A percentile compares a stretch with the other conserved stretches of the same genome.
Conservation (phyloP, 2,329 filamentous ascomycete genomes). For the Acrocalymma vagum region DNA sequence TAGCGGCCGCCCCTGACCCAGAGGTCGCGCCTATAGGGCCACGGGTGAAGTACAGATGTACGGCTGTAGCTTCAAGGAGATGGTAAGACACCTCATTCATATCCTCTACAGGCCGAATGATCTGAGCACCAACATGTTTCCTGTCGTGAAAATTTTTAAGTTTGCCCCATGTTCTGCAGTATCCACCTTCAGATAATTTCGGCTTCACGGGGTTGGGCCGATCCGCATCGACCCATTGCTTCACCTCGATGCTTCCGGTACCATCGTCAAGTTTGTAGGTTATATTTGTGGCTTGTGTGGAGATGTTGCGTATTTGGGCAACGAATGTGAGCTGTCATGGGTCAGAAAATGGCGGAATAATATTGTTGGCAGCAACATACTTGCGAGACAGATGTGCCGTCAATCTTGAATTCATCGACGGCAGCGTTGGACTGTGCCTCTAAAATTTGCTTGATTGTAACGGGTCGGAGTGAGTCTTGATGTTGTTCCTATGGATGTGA, state of each 20-base stretch:
- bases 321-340: constrained; percentile 78
- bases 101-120: constrained; percentile 81
- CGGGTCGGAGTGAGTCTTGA: constrained; percentile 88
- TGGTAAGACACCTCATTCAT: constrained; percentile 95
- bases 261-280: constrained; percentile 96
- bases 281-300: constrained; percentile 86
- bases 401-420: constrained; percentile 79
- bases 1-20: constrained; percentile 47
- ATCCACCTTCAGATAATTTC: constrained; percentile 74
- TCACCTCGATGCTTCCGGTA: constrained; percentile 90
- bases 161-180: constrained; percentile 86
- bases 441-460: constrained; percentile 94
- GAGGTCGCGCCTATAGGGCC: constrained; percentile 64
- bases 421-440: constrained; percentile 72
- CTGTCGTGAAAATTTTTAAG: constrained; percentile 87
- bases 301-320: constrained; percentile 88
- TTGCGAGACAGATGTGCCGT: constrained; percentile 74
- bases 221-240: constrained; percentile 78
- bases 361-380: constrained; percentile 38
- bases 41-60: constrained; percentile 83
- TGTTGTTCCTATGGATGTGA: constrained; percentile 68
- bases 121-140: constrained; percentile 80
- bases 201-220: constrained; percentile 55
- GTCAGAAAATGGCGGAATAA: constrained; percentile 15
- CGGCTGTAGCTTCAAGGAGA: constrained; percentile 85